Evolutionary conservation across 805 yeast genomes (phyloP), one percentile per base, ranked within the genome.

Genomic region (Naumovozyma dairenensis): DNA sequence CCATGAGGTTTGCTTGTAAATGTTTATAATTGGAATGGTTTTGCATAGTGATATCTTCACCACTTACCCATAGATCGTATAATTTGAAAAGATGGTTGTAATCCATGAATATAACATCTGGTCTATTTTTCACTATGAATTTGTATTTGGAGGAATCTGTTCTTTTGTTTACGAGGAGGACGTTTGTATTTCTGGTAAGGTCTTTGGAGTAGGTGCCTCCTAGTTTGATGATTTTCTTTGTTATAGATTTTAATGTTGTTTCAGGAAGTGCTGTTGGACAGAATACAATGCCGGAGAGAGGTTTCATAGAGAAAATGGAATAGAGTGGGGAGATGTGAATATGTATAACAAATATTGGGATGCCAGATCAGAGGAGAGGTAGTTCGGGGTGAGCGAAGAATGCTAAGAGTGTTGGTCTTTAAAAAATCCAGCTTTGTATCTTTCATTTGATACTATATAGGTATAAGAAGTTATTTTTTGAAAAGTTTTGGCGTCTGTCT

Each of bases 141-240:
- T 45, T 43, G 31, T 51, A 55, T 26, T 55, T 55, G 29, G 44
- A 43, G 12, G 61, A 48, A 16, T 42, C 39, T 19, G 70, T 58
- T 10, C 29, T 18, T 26, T 64, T 65, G 2, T 84, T 85, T 20
- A 78, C 77, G 4, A 80, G 63, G 17, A 80, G 54, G 26, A 71
- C 70, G 34, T 69, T 66, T 2, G 73, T 77, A 49, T 74, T 77
- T 31, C 74, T 69, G 62, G 77, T 73, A 43, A 80, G 55, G 46
- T 78, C 78, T 27, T 65, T 65, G 37, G 67, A 64, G 43, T 66
- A 71, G 7, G 45, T 48, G 1, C 86, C 87, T 6, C 87, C 89
- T 52, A 80, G 62, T 6, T 66, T 59, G 18, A 57, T 51, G 36
- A 79, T 65, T 47, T 67, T 67, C 7, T 57, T 50, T 2, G 67